Conservation (phyloP, 352 stramenopile species). For the Phytophthora pisi region DNA sequence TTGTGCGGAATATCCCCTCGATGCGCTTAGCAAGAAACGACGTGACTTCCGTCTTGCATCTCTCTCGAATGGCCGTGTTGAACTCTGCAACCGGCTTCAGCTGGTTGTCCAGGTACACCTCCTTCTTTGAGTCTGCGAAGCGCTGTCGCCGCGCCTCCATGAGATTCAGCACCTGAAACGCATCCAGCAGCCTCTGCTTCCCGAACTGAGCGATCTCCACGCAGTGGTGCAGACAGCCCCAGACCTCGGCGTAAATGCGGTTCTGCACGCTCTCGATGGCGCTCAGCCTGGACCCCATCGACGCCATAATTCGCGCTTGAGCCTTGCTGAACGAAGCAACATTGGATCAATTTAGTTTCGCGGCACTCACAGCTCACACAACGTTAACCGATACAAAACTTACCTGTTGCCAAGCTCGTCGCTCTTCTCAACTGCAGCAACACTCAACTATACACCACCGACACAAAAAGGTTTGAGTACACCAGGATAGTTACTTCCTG, state of each 20-base stretch:
- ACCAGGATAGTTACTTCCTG: background rate
- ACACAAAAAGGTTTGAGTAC: conserved; percentile 1
- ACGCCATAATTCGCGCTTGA: conserved; percentile 68
- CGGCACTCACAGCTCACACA: no score
- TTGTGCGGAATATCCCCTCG: conserved; percentile 68
- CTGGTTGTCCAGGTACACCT: conserved; percentile 70
- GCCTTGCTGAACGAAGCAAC: conserved; percentile 52
- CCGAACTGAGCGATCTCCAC: conserved; percentile 84
- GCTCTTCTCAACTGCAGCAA: conserved; percentile 60
- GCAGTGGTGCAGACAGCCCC: conserved; percentile 83
- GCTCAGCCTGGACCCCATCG: conserved; percentile 67
- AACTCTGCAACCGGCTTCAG: conserved; percentile 53
- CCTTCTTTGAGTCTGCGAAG: conserved; percentile 57
- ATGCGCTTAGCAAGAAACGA: conserved; percentile 58
- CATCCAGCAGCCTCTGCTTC: conserved; percentile 63
- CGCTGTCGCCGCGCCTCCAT: conserved; percentile 72
- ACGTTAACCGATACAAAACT: background rate
- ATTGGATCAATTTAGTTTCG: background rate
- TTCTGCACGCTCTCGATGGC: conserved; percentile 63
- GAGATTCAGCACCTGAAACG: conserved; percentile 77
- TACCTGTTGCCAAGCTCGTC: conserved; percentile 80
- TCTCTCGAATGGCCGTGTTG: conserved; percentile 50
- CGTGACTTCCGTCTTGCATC: conserved; percentile 68
- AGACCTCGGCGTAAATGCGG: conserved; percentile 78
- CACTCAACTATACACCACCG: conserved; percentile 48